A percentile compares a stretch with the other conserved stretches of the same genome.
phyloP scores from a whole-genome alignment of 140 eudicot species.

The Bidens hawaiensis region DNA sequence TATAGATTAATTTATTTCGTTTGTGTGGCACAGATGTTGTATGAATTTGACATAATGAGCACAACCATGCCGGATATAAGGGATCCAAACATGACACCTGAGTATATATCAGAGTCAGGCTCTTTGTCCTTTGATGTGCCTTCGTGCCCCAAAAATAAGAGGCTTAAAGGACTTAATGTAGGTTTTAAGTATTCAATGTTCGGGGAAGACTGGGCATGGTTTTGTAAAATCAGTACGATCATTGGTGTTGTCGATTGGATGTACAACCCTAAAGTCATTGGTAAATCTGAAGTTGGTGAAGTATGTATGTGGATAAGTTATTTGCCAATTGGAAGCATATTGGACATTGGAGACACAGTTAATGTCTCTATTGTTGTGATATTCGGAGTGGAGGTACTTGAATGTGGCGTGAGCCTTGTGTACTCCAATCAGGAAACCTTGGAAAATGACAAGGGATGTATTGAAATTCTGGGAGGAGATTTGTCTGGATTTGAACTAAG shows the following conservation, averaged over 20 bases:
- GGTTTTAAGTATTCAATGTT: constrained; percentile 14
- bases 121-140: constrained; percentile 22
- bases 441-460: constrained; percentile 1
- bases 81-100: constrained; percentile 6
- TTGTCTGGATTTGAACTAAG: constrained; percentile 9
- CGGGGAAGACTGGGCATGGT: constrained; percentile 8
- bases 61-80: constrained; percentile 13
- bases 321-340: constrained; percentile 7
- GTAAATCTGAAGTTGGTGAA: no score
- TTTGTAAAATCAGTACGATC: constrained; percentile 1
- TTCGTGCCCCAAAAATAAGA: not conserved
- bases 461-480: not conserved
- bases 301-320: constrained; percentile 19
- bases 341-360: constrained; percentile 12
- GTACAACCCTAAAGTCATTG: constrained; percentile 25
- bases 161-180: constrained; percentile 14
- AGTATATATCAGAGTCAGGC: constrained; percentile 2
- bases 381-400: constrained; percentile 11
- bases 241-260: constrained; percentile 16
- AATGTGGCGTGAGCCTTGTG: constrained; percentile 29
- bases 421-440: not conserved
- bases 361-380: constrained; percentile 16
- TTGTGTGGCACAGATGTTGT: constrained; percentile 23
- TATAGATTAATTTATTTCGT: not conserved
- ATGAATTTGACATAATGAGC: constrained; percentile 22